Percentiles rank a stretch among this genome's conserved stretches.
Evolutionary conservation across 176 grass and related monocot genomes (phyloP).

Genomic region (Musa troglodytarum): DNA sequence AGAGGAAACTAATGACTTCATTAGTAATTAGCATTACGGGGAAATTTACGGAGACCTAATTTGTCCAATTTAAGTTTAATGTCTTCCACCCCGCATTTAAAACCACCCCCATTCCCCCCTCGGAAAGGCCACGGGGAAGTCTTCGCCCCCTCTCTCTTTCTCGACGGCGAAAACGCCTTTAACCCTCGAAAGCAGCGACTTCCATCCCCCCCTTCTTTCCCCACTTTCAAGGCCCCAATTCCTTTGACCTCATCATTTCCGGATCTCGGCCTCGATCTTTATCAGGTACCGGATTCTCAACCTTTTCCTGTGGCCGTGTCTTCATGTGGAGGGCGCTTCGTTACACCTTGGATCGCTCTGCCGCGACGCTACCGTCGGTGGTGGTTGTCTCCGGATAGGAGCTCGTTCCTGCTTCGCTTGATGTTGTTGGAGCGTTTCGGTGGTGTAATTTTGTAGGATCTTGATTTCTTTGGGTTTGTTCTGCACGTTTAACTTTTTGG

Average conservation of each 20-base stretch:
- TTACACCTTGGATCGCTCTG: not conserved
- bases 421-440: not conserved
- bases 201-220: conserved; percentile 1
- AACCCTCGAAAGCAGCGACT: conserved; percentile 8
- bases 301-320: not conserved
- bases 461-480: not conserved
- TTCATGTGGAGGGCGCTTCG: not conserved
- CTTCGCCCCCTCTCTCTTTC: not conserved
- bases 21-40: not conserved
- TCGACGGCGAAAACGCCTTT: conserved; percentile 5
- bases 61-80: not conserved
- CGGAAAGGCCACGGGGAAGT: not conserved
- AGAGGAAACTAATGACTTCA: not conserved
- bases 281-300: not conserved
- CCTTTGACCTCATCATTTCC: conserved; percentile 13
- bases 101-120: not conserved
- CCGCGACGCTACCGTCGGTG: not conserved
- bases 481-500: not conserved
- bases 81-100: not conserved
- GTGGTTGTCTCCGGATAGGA: no score
- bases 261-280: not conserved
- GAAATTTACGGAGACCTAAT: not conserved
- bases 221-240: not conserved
- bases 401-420: not conserved
- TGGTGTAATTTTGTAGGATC: not conserved